Evolutionary conservation across 495 filamentous ascomycete genomes (phyloP), one percentile per base, ranked within the genome.

Genomic region (Xylona heveae): DNA sequence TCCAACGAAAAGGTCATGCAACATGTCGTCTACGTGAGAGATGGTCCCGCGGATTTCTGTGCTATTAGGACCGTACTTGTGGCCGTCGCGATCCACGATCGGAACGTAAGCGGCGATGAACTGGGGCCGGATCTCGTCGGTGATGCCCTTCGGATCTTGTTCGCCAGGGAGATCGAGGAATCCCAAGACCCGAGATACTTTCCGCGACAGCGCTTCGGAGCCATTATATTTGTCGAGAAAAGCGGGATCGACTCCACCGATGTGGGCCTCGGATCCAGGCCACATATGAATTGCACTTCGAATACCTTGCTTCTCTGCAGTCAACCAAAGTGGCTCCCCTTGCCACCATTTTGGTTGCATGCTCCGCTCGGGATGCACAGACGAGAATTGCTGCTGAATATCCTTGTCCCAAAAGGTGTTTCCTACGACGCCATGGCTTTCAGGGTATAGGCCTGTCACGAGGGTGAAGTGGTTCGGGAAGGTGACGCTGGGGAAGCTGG

Each of bases 381-480:
- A 92, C 42, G 66, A 79, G 55, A 95, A 99, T 38, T 84, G 75
- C 34, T 77, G 73, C 31, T 74, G 20, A 16, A 79, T 38, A 0
- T 57, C 53, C 0, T 79, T 80, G 43, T 94, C 85, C 71, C 74
- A 95, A 45, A 99, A 99, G 0, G 67, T 78, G 40, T 99, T 99
- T 1, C 80, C 81, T 0, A 99, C 84, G 4, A 99, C 60, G 1
- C 88, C 88, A 50, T 99, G 88, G 30, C 70, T 73, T 46, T 95
- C 88, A 0, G 88, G 88, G 47, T 93, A 78, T 15, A 99, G 51
- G 0, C 88, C 88, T 0, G 88, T 95, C 3, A 78, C 81, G 20
- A 99, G 60, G 0, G 88, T 95, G 54, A 81, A 93, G 46, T 99
- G 88, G 47, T 99, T 99, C 24, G 88, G 88, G 46, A 99, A 99